phyloP scores from a whole-genome alignment of 768 basidiomycete genomes.

The Leccinum obscurum region DNA sequence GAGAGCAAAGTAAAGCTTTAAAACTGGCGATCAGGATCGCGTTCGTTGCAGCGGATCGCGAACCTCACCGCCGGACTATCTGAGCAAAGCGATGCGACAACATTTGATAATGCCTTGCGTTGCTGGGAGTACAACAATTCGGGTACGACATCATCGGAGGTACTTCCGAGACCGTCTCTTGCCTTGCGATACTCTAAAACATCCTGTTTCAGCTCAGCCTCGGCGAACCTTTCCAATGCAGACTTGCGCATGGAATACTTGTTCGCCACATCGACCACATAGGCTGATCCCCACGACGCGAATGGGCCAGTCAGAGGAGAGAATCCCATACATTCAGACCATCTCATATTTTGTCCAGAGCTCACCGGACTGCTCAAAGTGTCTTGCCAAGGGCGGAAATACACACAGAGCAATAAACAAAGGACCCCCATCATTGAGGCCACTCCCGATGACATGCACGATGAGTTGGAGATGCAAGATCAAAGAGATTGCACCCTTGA shows the following conservation, averaged over 20 bases:
- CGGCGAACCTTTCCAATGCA: slow-evolving; percentile 14
- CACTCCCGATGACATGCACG: slow-evolving; percentile 14
- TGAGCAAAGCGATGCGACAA: slow-evolving; percentile 11
- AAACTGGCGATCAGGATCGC: neutral
- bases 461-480: slow-evolving; percentile 27
- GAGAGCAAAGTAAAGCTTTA: slow-evolving; percentile 33
- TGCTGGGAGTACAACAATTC: slow-evolving; percentile 16
- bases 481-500: slow-evolving; percentile 15
- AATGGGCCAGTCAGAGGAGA: neutral
- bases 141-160: slow-evolving; percentile 10
- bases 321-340: neutral
- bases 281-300: slow-evolving; percentile 10
- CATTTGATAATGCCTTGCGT: slow-evolving; percentile 1
- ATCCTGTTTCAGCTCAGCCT: slow-evolving; percentile 15
- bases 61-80: slow-evolving; percentile 13
- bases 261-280: slow-evolving; percentile 19
- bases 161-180: slow-evolving; percentile 20
- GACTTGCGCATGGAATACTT: slow-evolving; percentile 23
- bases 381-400: slow-evolving; percentile 9
- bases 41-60: neutral
- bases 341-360: slow-evolving; percentile 26
- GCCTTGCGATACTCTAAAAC: slow-evolving; percentile 26
- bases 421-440: slow-evolving; percentile 21
- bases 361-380: neutral
- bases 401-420: slow-evolving; percentile 23